Evolutionary conservation across 1,139 yeast species (phyloP), one percentile per base, ranked within the genome.

Genomic region (Ogataea hybrid): DNA sequence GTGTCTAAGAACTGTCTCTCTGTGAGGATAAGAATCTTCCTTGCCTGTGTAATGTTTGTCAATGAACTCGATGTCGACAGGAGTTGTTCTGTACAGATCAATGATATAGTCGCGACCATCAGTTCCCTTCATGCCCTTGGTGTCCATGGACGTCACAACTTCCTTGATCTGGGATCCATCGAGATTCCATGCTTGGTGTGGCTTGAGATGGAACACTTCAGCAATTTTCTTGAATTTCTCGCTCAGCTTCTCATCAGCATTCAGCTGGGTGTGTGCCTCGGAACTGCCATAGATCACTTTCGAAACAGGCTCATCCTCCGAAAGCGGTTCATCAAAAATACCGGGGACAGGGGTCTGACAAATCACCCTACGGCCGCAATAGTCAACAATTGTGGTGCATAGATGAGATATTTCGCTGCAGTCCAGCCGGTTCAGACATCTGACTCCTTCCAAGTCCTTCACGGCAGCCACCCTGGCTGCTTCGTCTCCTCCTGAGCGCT

Each of bases 301-400:
- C 41, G 73, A 77, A 28, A 45, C 43, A 12, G 34, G 33, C 21
- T 56, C 59, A 16, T 58, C 61, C 7, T 56, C 67, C 42, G 52
- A 59, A 14, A 53, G 53, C 15, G 65, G 58, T 42, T 75, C 75
- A 43, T 77, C 73, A 66, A 90, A 84, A 48, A 90, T 79, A 48
- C 98, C 98, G n/a, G 98, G 98, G 37, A 92, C 95, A 18, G 97
- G 96, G 12, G 96, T 87, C 69, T 92, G 98, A 61, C 95, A 89
- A 32, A 90, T 75, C 32, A 90, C 71, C 63, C 97, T 77, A 56
- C 79, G 83, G 48, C 98, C 98, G 63, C 85, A 79, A 65, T 78
- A 90, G 63, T 92, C 97, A 43, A 92, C 88, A 47, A 90, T 75
- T 35, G 90, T 75, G 6, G 97, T 86, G 52, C 87, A 79, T 48